Conservation (phyloP, 2,329 filamentous ascomycete genomes). For the Calonectria hongkongensis region DNA sequence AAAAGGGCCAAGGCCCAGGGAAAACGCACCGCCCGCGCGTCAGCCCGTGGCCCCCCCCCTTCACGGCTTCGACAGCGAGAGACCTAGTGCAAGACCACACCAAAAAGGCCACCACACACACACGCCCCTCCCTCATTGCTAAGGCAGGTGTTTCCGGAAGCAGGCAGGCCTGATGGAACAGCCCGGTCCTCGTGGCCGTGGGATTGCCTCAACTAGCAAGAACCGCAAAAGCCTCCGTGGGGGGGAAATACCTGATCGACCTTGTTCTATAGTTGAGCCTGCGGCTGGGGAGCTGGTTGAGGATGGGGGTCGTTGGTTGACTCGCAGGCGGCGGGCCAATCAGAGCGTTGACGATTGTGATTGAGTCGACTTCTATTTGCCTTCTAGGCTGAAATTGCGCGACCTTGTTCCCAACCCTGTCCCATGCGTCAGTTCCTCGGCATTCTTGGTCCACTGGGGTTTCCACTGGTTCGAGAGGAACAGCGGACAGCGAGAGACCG, state of each 20-base stretch:
- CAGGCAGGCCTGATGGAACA: conserved; percentile 26
- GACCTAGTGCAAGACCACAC: not conserved
- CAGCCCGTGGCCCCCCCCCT: conserved; percentile 1
- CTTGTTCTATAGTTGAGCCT: conserved; percentile 22
- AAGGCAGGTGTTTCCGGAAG: conserved; percentile 34
- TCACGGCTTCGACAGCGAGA: not conserved
- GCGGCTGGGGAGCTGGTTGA: conserved; percentile 24
- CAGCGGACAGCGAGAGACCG: too few species aligned
- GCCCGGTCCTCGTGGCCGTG: conserved; percentile 28
- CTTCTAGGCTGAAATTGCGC: conserved; percentile 21
- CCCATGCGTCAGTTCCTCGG: conserved; percentile 27
- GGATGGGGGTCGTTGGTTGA: conserved; percentile 27
- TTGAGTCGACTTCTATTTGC: conserved; percentile 29
- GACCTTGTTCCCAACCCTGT: not conserved
- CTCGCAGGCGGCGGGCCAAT: conserved; percentile 22
- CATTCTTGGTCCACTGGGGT: not conserved
- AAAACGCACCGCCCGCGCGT: conserved; percentile 3
- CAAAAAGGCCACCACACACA: not conserved
- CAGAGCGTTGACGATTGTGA: conserved; percentile 22
- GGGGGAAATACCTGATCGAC: conserved; percentile 25
- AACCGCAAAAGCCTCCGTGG: conserved; percentile 24
- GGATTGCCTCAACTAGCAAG: conserved; percentile 31
- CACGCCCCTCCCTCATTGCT: conserved; percentile 5
- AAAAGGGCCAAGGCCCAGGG: not conserved
- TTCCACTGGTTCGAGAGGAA: conserved; percentile 11